Base-by-base conservation (phyloP, 352 stramenopile genomes). In the Globisporangium takayamanum region DNA sequence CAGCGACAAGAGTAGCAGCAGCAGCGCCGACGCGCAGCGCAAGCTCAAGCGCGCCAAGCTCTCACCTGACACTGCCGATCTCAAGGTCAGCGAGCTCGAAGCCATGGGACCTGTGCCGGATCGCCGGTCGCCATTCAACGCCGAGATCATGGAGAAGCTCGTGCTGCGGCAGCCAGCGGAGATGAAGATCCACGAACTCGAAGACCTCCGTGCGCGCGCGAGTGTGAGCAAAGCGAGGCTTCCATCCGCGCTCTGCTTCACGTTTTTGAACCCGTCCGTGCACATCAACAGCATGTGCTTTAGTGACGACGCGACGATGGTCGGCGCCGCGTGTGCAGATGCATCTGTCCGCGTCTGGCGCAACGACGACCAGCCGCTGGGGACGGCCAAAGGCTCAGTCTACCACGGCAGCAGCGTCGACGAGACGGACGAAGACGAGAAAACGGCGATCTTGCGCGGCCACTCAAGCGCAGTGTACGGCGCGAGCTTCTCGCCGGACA, bases 381-480 rank as follows among this genome's bases (percentile, higher is more conserved):
- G 84, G 18, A 88, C 81, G 8, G 72, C 81, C 2, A 77, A 76
- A 18, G 81, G 81, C 14, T 82, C 79, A 1, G 68, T 76, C 22
- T 85, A 87, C 58, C 78, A 87, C 42, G 69, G 76, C 37, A 74
- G 59, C 39, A 76, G 57, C 42, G 55, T 61, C 26, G 63, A 66
- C 0, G 76, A 84, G n/a, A 71, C 74, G 1, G 78, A 91, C 45
- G 76, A 87, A 57, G 78, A 90, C 16, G 81, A 91, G 53, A 79
- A 77, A 54, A 84, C 72, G 11, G 84, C 80, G 16, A 71, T 90
- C 49, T 56, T 94, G 30, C 80, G 82, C 48, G 84, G 84, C 20
- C 84, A 94, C 53, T 85, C 82, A 16, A 74, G 79, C 14, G 82
- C 85, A n/a, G 84, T 97, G n/a, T 95, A 93, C 26, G 80, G 81